These are phyloP conservation scores for Aspergillus sp. DNA, from an alignment of 2,329 filamentous ascomycete species.

Conservation along the genomic window DNA sequence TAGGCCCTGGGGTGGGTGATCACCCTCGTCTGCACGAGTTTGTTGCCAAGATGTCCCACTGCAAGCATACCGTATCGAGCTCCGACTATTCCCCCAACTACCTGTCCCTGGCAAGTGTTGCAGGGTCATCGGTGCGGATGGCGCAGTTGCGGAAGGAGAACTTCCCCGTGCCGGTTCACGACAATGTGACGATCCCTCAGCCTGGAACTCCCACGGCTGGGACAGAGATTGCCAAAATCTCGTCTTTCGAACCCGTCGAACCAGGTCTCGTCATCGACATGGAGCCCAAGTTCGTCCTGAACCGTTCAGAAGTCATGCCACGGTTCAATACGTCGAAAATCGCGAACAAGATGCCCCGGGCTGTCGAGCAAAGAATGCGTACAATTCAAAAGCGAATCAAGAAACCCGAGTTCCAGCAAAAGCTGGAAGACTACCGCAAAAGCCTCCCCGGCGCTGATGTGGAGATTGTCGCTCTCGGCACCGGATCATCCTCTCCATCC, in stretches of 20 bases:
- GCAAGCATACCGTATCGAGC: conserved; percentile 76
- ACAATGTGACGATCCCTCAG: conserved; percentile 53
- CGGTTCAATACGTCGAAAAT: conserved; percentile 23
- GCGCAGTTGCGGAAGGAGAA: conserved; percentile 69
- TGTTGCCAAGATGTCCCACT: conserved; percentile 58
- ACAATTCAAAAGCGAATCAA: conserved; percentile 25
- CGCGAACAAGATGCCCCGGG: conserved; percentile 23
- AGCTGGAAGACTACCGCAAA: conserved; percentile 49
- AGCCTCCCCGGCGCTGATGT: conserved; percentile 71
- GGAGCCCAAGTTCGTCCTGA: conserved; percentile 44
- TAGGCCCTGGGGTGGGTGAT: conserved; percentile 65
- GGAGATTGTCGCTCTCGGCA: conserved; percentile 84
- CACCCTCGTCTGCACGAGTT: conserved; percentile 66
- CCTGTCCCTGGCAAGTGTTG: conserved; percentile 65
- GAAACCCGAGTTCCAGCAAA: conserved; percentile 30
- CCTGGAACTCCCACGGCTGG: conserved; percentile 18
- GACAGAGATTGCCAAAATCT: conserved; percentile 9
- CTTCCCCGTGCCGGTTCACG: conserved; percentile 67
- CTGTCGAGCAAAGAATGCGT: conserved; percentile 29
- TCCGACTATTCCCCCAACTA: conserved; percentile 72
- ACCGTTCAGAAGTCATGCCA: conserved; percentile 28
- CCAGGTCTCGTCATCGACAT: conserved; percentile 44
- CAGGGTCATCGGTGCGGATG: conserved; percentile 65
- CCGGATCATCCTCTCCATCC: conserved; percentile 83
- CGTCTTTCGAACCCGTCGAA: conserved; percentile 34